These are phyloP conservation scores for Balakata baccata DNA, from an alignment of 345 rosid species.

Conservation along the genomic window DNA sequence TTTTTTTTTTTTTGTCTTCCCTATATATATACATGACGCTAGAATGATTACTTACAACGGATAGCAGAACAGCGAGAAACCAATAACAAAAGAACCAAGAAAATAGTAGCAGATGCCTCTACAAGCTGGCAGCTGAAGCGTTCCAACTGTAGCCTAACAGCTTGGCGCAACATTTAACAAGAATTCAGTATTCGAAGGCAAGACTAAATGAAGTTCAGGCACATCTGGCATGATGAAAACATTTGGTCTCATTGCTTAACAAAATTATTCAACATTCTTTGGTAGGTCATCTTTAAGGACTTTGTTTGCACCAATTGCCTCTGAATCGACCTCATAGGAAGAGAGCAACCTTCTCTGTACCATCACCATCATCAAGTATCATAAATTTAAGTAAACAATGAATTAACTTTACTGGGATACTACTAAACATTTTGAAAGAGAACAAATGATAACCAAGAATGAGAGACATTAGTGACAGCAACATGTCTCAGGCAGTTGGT, in stretches of 20 bases:
- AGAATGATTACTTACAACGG: conserved; percentile 15
- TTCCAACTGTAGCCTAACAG: neutral
- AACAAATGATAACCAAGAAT: neutral
- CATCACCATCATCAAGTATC: neutral
- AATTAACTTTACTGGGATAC: neutral
- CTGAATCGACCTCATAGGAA: conserved; percentile 52
- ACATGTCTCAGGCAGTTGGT: neutral
- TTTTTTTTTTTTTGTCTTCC: neutral
- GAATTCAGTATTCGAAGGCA: neutral
- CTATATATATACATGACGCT: conserved; percentile 17
- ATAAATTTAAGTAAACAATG: neutral
- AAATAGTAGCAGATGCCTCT: conserved; percentile 5
- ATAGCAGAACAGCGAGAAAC: conserved; percentile 9
- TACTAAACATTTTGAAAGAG: neutral
- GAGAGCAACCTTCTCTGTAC: conserved; percentile 84
- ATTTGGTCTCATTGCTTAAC: neutral
- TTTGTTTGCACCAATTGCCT: conserved; percentile 32
- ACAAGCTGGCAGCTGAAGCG: conserved; percentile 11
- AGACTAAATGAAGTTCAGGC: neutral
- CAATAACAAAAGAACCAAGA: neutral
- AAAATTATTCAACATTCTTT: conserved; percentile 37
- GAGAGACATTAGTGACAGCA: neutral
- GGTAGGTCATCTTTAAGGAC: conserved; percentile 26
- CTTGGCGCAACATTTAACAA: neutral
- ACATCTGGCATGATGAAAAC: neutral